These are phyloP conservation scores for Didymella arachidicola DNA, from an alignment of 2,329 filamentous ascomycete species.

Conservation along the genomic window DNA sequence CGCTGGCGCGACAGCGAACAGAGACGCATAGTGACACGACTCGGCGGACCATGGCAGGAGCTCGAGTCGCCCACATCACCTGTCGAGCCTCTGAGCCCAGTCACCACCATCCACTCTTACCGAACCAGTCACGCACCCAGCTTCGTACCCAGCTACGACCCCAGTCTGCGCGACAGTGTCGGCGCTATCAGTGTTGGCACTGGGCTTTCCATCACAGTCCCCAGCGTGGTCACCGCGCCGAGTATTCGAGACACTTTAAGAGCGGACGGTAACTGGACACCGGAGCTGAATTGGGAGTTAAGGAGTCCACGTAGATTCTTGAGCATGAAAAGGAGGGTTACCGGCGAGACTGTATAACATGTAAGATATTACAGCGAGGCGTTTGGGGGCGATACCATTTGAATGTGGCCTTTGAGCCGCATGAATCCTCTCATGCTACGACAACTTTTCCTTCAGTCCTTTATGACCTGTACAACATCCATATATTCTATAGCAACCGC, in stretches of 20 bases:
- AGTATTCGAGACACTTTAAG: constrained; percentile 30
- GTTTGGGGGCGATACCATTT: constrained; percentile 9
- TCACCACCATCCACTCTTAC: constrained; percentile 11
- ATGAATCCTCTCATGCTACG: constrained; percentile 2
- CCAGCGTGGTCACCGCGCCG: constrained; percentile 25
- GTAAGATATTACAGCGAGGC: constrained; percentile 13
- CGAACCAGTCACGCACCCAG: constrained; percentile 4
- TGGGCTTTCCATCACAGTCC: constrained; percentile 15
- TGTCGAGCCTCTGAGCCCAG: constrained; percentile 10
- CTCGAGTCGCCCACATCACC: constrained; percentile 15
- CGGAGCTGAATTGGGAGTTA: constrained; percentile 32
- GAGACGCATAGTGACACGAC: constrained; percentile 29
- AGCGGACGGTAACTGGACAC: constrained; percentile 28
- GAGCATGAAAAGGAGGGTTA: constrained; percentile 30
- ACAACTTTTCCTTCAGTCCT: not conserved
- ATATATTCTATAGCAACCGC: not conserved
- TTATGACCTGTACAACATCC: constrained; percentile 1
- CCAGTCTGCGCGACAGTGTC: constrained; percentile 9
- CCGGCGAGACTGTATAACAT: constrained; percentile 3
- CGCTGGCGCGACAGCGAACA: constrained; percentile 35
- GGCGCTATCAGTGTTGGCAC: constrained; percentile 15
- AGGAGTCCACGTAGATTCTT: constrained; percentile 28
- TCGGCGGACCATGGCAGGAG: constrained; percentile 33
- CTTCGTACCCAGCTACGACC: not conserved
- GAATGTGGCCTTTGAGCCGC: not conserved